These are phyloP conservation scores for Ajuga chamaepitys DNA, from an alignment of 257 asterid genomes.

Conservation along the genomic window DNA sequence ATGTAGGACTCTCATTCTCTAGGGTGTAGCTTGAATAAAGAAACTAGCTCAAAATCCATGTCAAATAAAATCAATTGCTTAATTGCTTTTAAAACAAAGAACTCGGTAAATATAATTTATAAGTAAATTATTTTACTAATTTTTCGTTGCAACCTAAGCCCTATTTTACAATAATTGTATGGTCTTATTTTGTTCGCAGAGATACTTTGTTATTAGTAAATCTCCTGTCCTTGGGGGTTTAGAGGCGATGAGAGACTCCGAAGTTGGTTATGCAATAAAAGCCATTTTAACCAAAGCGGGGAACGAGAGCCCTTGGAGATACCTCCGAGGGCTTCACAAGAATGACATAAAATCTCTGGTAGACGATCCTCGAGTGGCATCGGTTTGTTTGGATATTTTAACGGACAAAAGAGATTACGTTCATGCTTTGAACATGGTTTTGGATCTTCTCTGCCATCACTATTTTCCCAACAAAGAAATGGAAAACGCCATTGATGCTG, in stretches of 20 bases:
- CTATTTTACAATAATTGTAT: no score
- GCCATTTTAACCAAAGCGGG: constrained; percentile 68
- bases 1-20: no score
- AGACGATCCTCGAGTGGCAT: constrained; percentile 58
- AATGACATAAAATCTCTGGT: constrained; percentile 37
- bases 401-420: constrained; percentile 30
- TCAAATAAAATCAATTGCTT: no score
- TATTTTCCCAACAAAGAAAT: constrained; percentile 48
- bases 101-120: no score
- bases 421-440: constrained; percentile 66
- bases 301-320: constrained; percentile 95
- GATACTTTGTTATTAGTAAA: constrained; percentile 68
- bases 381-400: constrained; percentile 57
- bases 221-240: constrained; percentile 83
- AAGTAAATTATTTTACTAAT: no score
- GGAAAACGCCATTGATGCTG: constrained; percentile 39
- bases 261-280: constrained; percentile 61
- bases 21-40: no score
- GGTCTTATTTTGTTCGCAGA: constrained; percentile 29
- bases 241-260: constrained; percentile 61
- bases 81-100: no score
- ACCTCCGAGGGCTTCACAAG: constrained; percentile 77
- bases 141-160: no score
- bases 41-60: no score
- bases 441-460: constrained; percentile 69